Conservation (phyloP, 2,329 filamentous ascomycete genomes). For the Talaromyces islandicus region DNA sequence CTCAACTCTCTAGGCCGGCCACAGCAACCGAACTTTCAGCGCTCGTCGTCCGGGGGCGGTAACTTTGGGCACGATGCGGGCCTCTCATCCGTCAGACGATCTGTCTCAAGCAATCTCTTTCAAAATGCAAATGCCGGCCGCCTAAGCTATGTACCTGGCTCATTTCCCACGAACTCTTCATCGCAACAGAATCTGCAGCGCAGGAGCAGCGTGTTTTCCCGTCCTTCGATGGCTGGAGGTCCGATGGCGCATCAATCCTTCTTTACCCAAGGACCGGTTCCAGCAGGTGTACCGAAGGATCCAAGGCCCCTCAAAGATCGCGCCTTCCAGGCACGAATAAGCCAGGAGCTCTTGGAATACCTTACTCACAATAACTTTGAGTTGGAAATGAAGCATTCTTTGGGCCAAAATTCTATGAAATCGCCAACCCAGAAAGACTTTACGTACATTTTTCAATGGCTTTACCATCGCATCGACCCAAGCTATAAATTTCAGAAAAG, state of each 20-base stretch:
- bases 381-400: conserved; percentile 89
- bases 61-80: conserved; percentile 73
- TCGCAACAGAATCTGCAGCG: conserved; percentile 48
- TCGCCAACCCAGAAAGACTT: conserved; percentile 98
- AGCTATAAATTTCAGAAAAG: conserved; percentile 89
- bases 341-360: conserved; percentile 85
- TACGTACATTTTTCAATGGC: conserved; percentile 95
- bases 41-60: conserved; percentile 62
- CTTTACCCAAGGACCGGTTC: conserved; percentile 79
- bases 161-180: conserved; percentile 48
- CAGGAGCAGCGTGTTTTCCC: conserved; percentile 77
- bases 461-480: conserved; percentile 93
- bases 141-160: conserved; percentile 65
- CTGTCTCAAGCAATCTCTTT: conserved; percentile 64
- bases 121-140: conserved; percentile 54
- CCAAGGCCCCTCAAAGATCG: conserved; percentile 80
- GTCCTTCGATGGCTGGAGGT: conserved; percentile 59
- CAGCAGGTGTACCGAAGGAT: conserved; percentile 77
- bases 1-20: conserved; percentile 80
- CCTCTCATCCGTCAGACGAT: conserved; percentile 76
- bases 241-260: conserved; percentile 81
- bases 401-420: conserved; percentile 86
- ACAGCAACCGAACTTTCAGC: conserved; percentile 79
- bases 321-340: conserved; percentile 72
- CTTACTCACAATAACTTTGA: conserved; percentile 92